Base-by-base conservation (phyloP, 148 eudicot species). In the Camellia japonica region DNA sequence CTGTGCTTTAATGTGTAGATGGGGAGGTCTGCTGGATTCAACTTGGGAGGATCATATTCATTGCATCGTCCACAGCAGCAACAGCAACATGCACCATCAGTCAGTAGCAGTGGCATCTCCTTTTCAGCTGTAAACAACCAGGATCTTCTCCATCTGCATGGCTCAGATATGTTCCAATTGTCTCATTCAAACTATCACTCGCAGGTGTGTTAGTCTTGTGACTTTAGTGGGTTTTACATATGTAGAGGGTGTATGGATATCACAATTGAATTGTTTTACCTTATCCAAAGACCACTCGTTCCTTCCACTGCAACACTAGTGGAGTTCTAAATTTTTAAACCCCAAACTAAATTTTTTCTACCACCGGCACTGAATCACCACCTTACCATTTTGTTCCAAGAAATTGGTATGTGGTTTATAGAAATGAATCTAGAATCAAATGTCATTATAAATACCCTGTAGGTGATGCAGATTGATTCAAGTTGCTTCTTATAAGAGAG, bases 1-100 rank as follows among this genome's bases (percentile, higher is more conserved):
- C 18, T 46, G 16, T 49, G 47, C n/a, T 61, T 68, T 19, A 59
- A 61, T 85, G 30, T 81, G 43, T 85, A 93, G 97, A 91, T 95
- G 97, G 97, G 97, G 72, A 86, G 99, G 71, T 93, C 97, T 85
- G 78, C 90, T 76, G 99, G 98, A 81, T 96, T 93, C 78, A 96
- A 88, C 81, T 83, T 96, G 80, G 94, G 98, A 68, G 96, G 93
- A 76, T 75, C 90, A 80, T 93, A 90, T 82, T 85, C 97, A 52
- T 91, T 94, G 44, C 94, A 90, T 78, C 98, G 97, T 49, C 88
- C 89, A 78, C 97, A 90, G 78, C 98, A 91, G 84, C 97, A 92
- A 43, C 93, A 88, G 56, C 96, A 88, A 73, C 97, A 91, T 83
- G 73, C 90, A 38, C 89, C 87, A 63, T 90, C 98, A 67, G 92